Conservation (phyloP, 768 basidiomycete genomes). For the Mycena haematopus region DNA sequence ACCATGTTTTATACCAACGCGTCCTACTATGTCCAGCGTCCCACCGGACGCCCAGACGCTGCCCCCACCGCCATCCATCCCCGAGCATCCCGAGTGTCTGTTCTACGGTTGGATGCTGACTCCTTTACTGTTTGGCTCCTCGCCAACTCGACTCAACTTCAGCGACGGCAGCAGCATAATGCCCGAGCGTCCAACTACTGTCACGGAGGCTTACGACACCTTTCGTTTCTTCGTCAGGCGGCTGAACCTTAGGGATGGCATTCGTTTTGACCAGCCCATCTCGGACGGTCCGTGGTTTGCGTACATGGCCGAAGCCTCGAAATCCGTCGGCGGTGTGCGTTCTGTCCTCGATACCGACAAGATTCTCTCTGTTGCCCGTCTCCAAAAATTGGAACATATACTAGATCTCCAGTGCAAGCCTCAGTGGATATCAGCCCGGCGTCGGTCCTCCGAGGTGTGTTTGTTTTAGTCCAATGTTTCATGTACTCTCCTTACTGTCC, state of each 20-base stretch:
- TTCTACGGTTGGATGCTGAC: slow-evolving; percentile 6
- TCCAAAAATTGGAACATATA: background rate
- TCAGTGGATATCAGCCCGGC: too few species aligned
- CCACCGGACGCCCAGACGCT: slow-evolving; percentile 8
- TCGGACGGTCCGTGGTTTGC: background rate
- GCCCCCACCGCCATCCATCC: slow-evolving; percentile 5
- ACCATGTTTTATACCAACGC: background rate
- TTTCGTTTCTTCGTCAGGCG: slow-evolving; percentile 2
- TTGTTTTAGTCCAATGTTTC: too few species aligned
- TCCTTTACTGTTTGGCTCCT: slow-evolving; percentile 5
- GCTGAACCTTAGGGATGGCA: slow-evolving; percentile 1
- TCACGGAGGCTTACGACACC: background rate
- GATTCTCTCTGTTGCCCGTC: background rate
- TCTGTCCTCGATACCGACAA: background rate
- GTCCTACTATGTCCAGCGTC: slow-evolving; percentile 1
- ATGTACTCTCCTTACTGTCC: too few species aligned
- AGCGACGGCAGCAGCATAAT: background rate
- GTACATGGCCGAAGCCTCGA: background rate
- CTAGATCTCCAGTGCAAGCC: background rate
- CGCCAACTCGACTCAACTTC: background rate
- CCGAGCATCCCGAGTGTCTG: slow-evolving; percentile 4
- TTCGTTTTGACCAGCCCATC: background rate
- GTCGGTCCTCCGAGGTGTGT: too few species aligned
- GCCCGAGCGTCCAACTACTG: background rate
- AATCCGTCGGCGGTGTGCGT: slow-evolving; percentile 1